phyloP scores from a whole-genome alignment of 192 early-diverging fungal species.

The Radiomyces spectabilis region DNA sequence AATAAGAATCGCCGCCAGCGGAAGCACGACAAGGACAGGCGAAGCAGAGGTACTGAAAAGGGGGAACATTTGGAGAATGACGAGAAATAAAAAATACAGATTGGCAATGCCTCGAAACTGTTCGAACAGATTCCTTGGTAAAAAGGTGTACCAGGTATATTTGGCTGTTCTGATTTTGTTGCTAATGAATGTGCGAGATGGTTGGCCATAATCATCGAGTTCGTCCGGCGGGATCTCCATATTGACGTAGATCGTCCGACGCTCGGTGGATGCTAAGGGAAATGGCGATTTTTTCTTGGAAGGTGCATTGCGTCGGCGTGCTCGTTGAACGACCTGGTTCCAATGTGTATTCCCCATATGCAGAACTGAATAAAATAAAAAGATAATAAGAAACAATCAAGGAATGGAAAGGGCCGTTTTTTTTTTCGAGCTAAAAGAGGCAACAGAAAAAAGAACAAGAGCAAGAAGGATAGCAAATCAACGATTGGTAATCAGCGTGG shows the following conservation, averaged over 20 bases:
- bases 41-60: slow-evolving; percentile 47
- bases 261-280: slow-evolving; percentile 3
- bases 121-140: slow-evolving; percentile 92
- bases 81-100: slow-evolving; percentile 89
- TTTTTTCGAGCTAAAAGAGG: no score
- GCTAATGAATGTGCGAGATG: slow-evolving; percentile 8
- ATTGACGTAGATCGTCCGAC: slow-evolving; percentile 32
- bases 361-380: no score
- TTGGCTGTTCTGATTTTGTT: slow-evolving; percentile 87
- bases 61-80: slow-evolving; percentile 71
- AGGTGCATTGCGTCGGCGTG: no score
- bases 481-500: no score
- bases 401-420: no score
- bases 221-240: slow-evolving; percentile 19
- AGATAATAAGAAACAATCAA: no score
- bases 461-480: no score
- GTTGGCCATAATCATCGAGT: slow-evolving; percentile 36
- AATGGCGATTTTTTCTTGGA: neutral
- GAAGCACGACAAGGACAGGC: slow-evolving; percentile 71
- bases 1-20: slow-evolving; percentile 70
- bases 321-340: no score
- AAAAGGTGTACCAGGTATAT: slow-evolving; percentile 83
- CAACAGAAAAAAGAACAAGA: no score
- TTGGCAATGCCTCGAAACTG: slow-evolving; percentile 94
- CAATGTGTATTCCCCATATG: no score